phyloP scores from a whole-genome alignment of 495 filamentous ascomycete genomes.

The Xylaria venustula region DNA sequence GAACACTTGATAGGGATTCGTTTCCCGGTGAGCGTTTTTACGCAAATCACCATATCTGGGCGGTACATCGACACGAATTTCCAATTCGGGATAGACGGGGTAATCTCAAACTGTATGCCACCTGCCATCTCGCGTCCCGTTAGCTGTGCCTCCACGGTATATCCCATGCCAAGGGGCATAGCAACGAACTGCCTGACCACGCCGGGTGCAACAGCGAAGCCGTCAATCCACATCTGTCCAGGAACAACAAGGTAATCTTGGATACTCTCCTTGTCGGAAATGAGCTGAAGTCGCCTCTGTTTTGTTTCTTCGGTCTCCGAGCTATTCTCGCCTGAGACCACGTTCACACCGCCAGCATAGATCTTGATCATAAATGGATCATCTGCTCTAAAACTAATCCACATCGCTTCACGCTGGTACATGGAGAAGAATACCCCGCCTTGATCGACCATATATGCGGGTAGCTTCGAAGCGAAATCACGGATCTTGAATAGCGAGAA shows the following conservation, averaged over 20 bases:
- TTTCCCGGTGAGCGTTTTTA: conserved; percentile 32
- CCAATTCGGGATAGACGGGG: conserved; percentile 24
- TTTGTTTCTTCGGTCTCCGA: conserved; percentile 26
- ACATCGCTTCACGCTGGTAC: conserved; percentile 48
- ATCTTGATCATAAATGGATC: conserved; percentile 43
- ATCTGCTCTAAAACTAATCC: conserved; percentile 37
- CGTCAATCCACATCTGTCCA: conserved; percentile 48
- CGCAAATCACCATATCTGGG: conserved; percentile 4
- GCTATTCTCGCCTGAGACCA: conserved; percentile 40
- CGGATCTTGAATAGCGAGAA: conserved; percentile 44
- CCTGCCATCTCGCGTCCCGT: conserved; percentile 42
- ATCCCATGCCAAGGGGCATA: conserved; percentile 42
- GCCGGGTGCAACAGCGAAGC: conserved; percentile 34
- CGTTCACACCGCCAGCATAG: conserved; percentile 49
- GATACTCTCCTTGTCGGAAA: conserved; percentile 17
- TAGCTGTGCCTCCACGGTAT: conserved; percentile 49
- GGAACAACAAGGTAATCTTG: conserved; percentile 52
- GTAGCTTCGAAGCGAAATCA: conserved; percentile 30
- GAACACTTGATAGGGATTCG: conserved; percentile 6
- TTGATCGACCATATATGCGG: conserved; percentile 33
- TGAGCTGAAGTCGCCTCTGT: conserved; percentile 9
- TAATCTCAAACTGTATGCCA: conserved; percentile 50
- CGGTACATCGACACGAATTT: no score
- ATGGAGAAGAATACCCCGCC: conserved; percentile 47
- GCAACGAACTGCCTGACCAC: conserved; percentile 46